These are phyloP conservation scores for Phytopythium montanum DNA, from an alignment of 352 stramenopile genomes.

Conservation along the genomic window DNA sequence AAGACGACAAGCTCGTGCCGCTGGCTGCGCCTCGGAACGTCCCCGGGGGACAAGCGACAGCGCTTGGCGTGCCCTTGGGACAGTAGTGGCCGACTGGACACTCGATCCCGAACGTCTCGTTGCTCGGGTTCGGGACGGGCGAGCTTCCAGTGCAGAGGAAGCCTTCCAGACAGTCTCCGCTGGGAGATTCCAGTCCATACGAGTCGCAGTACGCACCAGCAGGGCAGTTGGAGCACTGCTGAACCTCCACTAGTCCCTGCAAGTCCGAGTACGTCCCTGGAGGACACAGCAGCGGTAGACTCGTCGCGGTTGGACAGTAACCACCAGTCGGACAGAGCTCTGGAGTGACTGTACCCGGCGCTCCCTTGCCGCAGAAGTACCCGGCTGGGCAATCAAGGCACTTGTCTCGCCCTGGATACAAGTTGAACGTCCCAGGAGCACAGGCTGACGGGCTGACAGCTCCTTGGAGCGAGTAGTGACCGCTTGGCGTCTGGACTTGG, in stretches of 20 bases:
- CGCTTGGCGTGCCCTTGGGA: constrained; percentile 46
- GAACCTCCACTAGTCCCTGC: constrained; percentile 53
- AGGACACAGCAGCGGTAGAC: constrained; percentile 55
- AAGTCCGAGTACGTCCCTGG: constrained; percentile 53
- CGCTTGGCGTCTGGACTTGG: constrained; percentile 44
- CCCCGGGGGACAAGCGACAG: constrained; percentile 52
- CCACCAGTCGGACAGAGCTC: constrained; percentile 51
- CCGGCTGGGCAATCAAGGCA: constrained; percentile 69
- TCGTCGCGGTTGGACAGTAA: constrained; percentile 61
- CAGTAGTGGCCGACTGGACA: constrained; percentile 78
- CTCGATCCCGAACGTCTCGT: constrained; percentile 41
- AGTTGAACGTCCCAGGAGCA: constrained; percentile 57
- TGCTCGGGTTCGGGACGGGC: constrained; percentile 48
- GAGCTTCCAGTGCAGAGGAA: constrained; percentile 63
- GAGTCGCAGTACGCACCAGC: constrained; percentile 88
- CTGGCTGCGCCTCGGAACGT: constrained; percentile 46
- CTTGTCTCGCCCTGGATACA: constrained; percentile 39
- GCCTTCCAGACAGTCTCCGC: constrained; percentile 54
- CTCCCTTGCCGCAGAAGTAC: constrained; percentile 54
- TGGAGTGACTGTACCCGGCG: constrained; percentile 42
- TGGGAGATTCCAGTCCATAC: constrained; percentile 49
- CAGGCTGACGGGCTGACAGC: constrained; percentile 42
- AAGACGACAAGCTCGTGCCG: constrained; percentile 58
- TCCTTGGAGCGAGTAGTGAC: constrained; percentile 50
- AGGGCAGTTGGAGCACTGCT: constrained; percentile 80